Conservation (phyloP, 768 basidiomycete species). For the Trametes cinnabarina region DNA sequence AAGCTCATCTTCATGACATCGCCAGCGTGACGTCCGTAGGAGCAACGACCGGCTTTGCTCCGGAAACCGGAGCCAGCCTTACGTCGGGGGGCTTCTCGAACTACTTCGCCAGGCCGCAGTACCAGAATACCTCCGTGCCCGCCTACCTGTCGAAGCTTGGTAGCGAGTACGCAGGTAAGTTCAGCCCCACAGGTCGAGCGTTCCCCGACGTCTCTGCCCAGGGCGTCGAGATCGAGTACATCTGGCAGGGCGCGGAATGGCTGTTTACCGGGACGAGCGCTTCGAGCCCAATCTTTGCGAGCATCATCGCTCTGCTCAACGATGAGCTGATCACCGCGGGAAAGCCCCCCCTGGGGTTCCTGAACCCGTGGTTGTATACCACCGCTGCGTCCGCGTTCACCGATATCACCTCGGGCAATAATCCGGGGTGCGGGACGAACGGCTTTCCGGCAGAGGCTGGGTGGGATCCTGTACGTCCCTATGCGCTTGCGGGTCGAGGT, state of each 20-base stretch:
- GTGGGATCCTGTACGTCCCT: conserved; percentile 32
- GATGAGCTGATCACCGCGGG: conserved; percentile 29
- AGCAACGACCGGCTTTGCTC: conserved; percentile 28
- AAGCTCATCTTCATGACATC: no score
- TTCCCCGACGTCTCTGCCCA: conserved; percentile 49
- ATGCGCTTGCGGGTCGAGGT: conserved; percentile 26
- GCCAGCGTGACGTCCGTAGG: conserved; percentile 36
- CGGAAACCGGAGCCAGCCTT: conserved; percentile 32
- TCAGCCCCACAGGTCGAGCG: conserved; percentile 37
- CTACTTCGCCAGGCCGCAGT: conserved; percentile 33
- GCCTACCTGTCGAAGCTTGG: conserved; percentile 36
- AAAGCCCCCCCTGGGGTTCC: conserved; percentile 32
- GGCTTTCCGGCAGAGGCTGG: conserved; percentile 31
- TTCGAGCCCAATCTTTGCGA: conserved; percentile 34
- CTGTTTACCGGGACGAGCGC: conserved; percentile 31
- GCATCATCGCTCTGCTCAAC: conserved; percentile 34
- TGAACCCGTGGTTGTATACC: conserved; percentile 35
- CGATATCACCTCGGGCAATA: conserved; percentile 32
- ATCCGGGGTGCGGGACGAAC: conserved; percentile 31
- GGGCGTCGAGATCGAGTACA: conserved; percentile 31
- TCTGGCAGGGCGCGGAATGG: conserved; percentile 19
- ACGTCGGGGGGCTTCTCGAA: conserved; percentile 38
- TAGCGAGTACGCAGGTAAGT: conserved; percentile 28
- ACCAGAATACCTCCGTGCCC: conserved; percentile 38
- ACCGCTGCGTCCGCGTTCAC: conserved; percentile 27